phyloP scores from a whole-genome alignment of 2,329 filamentous ascomycete genomes.

The Sphaerulina musiva region DNA sequence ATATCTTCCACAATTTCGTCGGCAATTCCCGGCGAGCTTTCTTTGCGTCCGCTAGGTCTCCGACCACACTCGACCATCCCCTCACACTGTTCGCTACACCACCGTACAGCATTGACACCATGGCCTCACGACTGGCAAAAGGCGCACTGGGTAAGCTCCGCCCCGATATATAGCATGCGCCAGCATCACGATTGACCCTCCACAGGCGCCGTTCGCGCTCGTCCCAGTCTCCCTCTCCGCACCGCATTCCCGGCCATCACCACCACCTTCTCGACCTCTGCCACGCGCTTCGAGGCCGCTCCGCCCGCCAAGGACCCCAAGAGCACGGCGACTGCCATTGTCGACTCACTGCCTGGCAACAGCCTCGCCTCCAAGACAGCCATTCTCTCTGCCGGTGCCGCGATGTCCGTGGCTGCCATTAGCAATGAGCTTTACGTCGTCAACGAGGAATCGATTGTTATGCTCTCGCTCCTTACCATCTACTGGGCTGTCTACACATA shows the following conservation, averaged over 20 bases:
- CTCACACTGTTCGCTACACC: slow-evolving; percentile 28
- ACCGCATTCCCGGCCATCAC: slow-evolving; percentile 67
- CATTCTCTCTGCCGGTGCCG: slow-evolving; percentile 87
- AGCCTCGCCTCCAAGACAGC: slow-evolving; percentile 92
- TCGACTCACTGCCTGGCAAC: slow-evolving; percentile 88
- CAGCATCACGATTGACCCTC: slow-evolving; percentile 29
- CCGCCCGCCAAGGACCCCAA: slow-evolving; percentile 83
- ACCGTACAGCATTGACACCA: slow-evolving; percentile 55
- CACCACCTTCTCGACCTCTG: slow-evolving; percentile 59
- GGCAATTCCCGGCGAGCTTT: neutral
- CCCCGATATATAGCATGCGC: neutral
- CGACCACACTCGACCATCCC: slow-evolving; percentile 10
- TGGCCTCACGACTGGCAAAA: slow-evolving; percentile 97
- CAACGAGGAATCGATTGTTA: slow-evolving; percentile 97
- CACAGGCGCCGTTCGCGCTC: slow-evolving; percentile 70
- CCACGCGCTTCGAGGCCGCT: slow-evolving; percentile 46
- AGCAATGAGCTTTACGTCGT: slow-evolving; percentile 99
- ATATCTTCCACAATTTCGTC: neutral
- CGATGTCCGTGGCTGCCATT: slow-evolving; percentile 86
- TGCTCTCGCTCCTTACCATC: slow-evolving; percentile 84
- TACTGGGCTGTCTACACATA: slow-evolving; percentile 91
- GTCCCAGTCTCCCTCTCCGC: slow-evolving; percentile 66
- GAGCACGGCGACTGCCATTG: slow-evolving; percentile 91
- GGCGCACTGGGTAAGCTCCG: slow-evolving; percentile 77
- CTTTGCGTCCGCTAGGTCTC: neutral